These are phyloP conservation scores for Eucalyptus dawsonii DNA, from an alignment of 345 rosid genomes.

Conservation along the genomic window DNA sequence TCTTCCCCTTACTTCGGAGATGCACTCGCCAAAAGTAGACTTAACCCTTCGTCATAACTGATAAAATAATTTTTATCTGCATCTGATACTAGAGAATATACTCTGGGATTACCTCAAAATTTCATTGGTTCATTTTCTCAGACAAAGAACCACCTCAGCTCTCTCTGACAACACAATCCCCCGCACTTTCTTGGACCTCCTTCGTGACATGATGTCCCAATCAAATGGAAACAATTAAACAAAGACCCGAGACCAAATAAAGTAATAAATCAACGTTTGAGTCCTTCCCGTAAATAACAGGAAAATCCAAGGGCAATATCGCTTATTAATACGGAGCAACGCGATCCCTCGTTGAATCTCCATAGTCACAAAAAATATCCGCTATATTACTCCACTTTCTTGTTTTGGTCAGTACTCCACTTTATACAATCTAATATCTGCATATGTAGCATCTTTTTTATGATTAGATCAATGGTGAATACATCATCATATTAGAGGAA, in stretches of 20 bases:
- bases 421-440: not conserved
- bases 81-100: not conserved
- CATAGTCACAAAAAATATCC: not conserved
- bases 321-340: not conserved
- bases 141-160: not conserved
- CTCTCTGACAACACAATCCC: not conserved
- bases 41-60: not conserved
- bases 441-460: not conserved
- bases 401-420: not conserved
- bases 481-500: not conserved
- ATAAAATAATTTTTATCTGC: not conserved
- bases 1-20: not conserved
- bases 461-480: not conserved
- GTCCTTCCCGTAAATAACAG: not conserved
- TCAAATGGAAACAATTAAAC: not conserved
- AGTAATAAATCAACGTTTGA: not conserved
- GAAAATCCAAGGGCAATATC: not conserved
- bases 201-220: not conserved
- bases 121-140: not conserved
- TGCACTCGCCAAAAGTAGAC: not conserved
- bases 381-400: not conserved
- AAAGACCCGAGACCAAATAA: not conserved
- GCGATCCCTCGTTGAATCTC: not conserved
- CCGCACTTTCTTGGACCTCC: not conserved
- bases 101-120: not conserved